Evolutionary conservation across 768 basidiomycete genomes (phyloP).

Genomic region (Naematelia aurantialba): DNA sequence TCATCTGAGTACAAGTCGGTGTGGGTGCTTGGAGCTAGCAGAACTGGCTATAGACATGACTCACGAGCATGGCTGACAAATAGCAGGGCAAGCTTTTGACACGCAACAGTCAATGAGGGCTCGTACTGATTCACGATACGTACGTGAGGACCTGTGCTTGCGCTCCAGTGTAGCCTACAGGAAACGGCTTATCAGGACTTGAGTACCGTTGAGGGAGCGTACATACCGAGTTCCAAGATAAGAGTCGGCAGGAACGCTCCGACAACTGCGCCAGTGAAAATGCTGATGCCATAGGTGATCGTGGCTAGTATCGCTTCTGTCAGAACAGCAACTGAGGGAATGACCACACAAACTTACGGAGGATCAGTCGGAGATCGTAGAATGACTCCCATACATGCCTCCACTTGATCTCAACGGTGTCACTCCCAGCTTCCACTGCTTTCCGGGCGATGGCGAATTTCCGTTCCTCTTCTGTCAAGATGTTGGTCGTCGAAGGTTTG

Average conservation of each 20-base stretch:
- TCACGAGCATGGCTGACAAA: constrained; percentile 13
- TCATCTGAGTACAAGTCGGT: constrained; percentile 17
- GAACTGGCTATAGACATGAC: too few species aligned
- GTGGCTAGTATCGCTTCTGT: background rate
- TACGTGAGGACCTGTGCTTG: constrained; percentile 24
- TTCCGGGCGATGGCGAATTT: constrained; percentile 10
- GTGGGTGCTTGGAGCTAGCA: too few species aligned
- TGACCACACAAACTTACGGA: background rate
- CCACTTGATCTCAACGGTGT: constrained; percentile 28
- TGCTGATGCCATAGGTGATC: constrained; percentile 4
- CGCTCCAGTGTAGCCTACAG: constrained; percentile 12
- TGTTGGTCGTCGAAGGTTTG: constrained; percentile 1
- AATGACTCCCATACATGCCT: constrained; percentile 13
- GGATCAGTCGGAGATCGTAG: background rate
- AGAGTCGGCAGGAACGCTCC: constrained; percentile 25
- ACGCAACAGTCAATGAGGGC: too few species aligned
- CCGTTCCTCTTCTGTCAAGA: constrained; percentile 21
- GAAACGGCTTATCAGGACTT: background rate
- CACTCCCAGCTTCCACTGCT: constrained; percentile 1
- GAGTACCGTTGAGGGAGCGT: background rate
- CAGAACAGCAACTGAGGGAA: background rate
- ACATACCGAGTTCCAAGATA: constrained; percentile 19
- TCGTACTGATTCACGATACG: too few species aligned
- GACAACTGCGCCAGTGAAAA: constrained; percentile 21
- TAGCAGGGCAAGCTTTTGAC: constrained; percentile 22